Evolutionary conservation across 164 flowering plant genomes (phyloP).

Genomic region (Buxus sempervirens): DNA sequence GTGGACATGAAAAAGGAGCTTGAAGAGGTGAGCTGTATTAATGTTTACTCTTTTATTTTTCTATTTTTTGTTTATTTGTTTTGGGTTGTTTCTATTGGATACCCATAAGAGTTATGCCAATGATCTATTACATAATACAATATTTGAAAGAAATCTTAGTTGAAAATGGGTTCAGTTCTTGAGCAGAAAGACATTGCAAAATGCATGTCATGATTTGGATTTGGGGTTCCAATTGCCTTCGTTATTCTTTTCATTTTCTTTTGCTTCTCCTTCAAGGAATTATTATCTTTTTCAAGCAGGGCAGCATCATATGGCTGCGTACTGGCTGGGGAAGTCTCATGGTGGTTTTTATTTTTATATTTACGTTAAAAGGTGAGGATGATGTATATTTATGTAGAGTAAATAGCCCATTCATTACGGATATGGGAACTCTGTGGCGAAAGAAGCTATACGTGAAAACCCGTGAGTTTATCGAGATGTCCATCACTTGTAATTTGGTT

Average conservation of each 20-base stretch:
- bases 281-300: slow-evolving; percentile 50
- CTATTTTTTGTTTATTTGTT: slow-evolving; percentile 2
- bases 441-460: slow-evolving; percentile 9
- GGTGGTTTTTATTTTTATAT: slow-evolving; percentile 28
- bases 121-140: too few species aligned
- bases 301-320: slow-evolving; percentile 31
- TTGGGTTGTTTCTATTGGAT: background rate
- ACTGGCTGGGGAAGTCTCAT: slow-evolving; percentile 22
- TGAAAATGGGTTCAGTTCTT: background rate
- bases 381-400: slow-evolving; percentile 20
- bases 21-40: slow-evolving; percentile 54
- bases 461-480: slow-evolving; percentile 35
- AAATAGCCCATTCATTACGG: slow-evolving; percentile 14
- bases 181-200: background rate
- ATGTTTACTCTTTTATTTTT: background rate
- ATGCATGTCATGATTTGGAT: background rate
- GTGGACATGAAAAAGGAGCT: slow-evolving; percentile 93
- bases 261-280: slow-evolving; percentile 30
- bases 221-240: slow-evolving; percentile 4
- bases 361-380: slow-evolving; percentile 51
- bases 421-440: slow-evolving; percentile 19
- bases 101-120: background rate
- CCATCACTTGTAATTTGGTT: slow-evolving; percentile 86
- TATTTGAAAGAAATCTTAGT: background rate
- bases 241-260: slow-evolving; percentile 4